A percentile compares a stretch with the other conserved stretches of the same genome.
phyloP scores from a whole-genome alignment of 805 yeast species.

The Cyberlindnera euphorbiae region DNA sequence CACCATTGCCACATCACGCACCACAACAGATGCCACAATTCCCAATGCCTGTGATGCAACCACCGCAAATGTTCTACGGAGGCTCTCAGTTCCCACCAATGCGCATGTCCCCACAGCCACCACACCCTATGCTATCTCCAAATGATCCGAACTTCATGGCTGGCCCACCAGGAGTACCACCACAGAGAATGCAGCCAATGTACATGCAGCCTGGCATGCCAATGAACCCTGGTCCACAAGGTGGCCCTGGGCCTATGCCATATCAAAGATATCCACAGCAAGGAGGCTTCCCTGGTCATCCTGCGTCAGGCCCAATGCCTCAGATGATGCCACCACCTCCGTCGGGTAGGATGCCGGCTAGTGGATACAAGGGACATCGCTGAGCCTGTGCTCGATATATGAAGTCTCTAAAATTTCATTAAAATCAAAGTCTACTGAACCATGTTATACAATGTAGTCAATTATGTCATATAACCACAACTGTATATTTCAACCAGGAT shows the following conservation, averaged over 20 bases:
- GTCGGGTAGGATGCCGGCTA: conserved; percentile 5
- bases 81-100: conserved; percentile 13
- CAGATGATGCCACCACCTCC: conserved; percentile 12
- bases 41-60: conserved; percentile 20
- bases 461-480: no score
- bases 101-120: conserved; percentile 18
- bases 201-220: conserved; percentile 14
- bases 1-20: conserved; percentile 10
- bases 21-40: conserved; percentile 11
- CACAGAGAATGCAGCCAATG: conserved; percentile 14
- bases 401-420: no score
- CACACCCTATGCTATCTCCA: conserved; percentile 9
- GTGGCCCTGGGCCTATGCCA: conserved; percentile 7
- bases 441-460: no score
- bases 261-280: conserved; percentile 12
- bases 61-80: conserved; percentile 15
- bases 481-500: no score
- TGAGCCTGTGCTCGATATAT: no score
- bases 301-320: conserved; percentile 7
- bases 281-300: conserved; percentile 7
- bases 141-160: conserved; percentile 7
- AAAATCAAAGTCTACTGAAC: no score
- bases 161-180: conserved; percentile 3
- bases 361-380: conserved; percentile 10
- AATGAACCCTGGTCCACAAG: conserved; percentile 2